Evolutionary conservation across 352 stramenopile genomes (phyloP), one percentile per base, ranked within the genome.

Genomic region (Phytophthora brassicae): DNA sequence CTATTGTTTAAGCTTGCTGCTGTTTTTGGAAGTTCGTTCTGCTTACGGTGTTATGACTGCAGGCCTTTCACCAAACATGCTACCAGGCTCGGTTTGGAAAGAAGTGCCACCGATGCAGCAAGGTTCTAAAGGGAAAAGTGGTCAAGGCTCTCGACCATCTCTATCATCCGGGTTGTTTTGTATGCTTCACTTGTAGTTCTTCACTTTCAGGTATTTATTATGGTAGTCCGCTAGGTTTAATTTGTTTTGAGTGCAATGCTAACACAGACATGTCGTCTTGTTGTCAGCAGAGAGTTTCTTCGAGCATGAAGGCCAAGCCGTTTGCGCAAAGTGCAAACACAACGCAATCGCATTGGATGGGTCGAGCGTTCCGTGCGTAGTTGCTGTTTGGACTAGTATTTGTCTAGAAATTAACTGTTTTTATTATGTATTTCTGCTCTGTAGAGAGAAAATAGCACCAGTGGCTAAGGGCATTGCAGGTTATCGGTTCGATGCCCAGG

Each of bases 141-240:
- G 83, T 94, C 46, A 94, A 94, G 62, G 84, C 84, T 12, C 64
- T 94, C 19, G 82, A 94, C 63, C 88, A 83, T 38, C 68, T 94
- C n/a, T 94, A 92, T 64, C 84, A 94, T 59, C 84, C 84, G 14
- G 81, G 83, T 56, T 94, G 84, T 53, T 94, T 94, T 53, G 81
- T 94, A 12, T 94, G 84, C 67, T 90, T 72, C 51, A 68, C 84
- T 52, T 94, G 84, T 62, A 91, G 70, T 36, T 64, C 82, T 23
- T 91, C 84, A 9, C 77, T 94, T 56, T 86, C 81, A 60, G 81
- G 84, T 94, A 74, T 55, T 6, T 17, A 52, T 8, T 23, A 26
- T 41, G 31, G 13, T 14, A 48, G 9, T 7, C 51, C 9, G 8
- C 13, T 29, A 2, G 16, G 24, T 23, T 26, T 3, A 42, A 24